phyloP scores from a whole-genome alignment of 345 rosid genomes.

The Eucalyptus pauciflora region DNA sequence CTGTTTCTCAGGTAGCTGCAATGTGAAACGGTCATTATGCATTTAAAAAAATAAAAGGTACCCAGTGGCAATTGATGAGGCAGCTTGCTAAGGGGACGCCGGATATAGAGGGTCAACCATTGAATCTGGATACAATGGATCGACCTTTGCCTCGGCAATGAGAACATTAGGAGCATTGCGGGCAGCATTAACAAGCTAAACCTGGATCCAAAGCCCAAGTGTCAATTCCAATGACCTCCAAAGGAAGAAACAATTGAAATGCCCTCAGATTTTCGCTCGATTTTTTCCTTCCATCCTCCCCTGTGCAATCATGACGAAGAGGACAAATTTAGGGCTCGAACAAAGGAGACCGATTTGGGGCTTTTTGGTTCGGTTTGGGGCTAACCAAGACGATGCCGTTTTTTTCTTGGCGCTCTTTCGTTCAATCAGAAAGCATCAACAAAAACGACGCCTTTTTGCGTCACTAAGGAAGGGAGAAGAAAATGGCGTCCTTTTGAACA shows the following conservation, averaged over 20 bases:
- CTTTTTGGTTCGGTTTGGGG: background rate
- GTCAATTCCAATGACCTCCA: background rate
- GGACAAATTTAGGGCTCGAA: background rate
- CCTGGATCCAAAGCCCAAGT: background rate
- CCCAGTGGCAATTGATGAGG: slow-evolving; percentile 91
- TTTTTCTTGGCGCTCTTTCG: background rate
- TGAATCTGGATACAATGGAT: slow-evolving; percentile 65
- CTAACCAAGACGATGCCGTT: background rate
- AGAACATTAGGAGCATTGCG: slow-evolving; percentile 87
- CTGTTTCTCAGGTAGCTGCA: background rate
- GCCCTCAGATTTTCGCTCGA: background rate
- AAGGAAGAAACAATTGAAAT: background rate
- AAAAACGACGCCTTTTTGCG: background rate
- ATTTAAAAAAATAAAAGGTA: background rate
- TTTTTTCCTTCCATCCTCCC: background rate
- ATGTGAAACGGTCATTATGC: background rate
- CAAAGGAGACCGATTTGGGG: background rate
- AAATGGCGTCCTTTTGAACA: background rate
- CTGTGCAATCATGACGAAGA: background rate
- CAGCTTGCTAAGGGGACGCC: slow-evolving; percentile 78
- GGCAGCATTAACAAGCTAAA: background rate
- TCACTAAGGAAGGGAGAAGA: background rate
- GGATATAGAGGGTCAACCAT: slow-evolving; percentile 73
- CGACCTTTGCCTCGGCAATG: slow-evolving; percentile 87
- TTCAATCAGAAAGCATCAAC: background rate